These are phyloP conservation scores for Colletotrichum shisoi DNA, from an alignment of 2,329 filamentous ascomycete species.

Conservation along the genomic window DNA sequence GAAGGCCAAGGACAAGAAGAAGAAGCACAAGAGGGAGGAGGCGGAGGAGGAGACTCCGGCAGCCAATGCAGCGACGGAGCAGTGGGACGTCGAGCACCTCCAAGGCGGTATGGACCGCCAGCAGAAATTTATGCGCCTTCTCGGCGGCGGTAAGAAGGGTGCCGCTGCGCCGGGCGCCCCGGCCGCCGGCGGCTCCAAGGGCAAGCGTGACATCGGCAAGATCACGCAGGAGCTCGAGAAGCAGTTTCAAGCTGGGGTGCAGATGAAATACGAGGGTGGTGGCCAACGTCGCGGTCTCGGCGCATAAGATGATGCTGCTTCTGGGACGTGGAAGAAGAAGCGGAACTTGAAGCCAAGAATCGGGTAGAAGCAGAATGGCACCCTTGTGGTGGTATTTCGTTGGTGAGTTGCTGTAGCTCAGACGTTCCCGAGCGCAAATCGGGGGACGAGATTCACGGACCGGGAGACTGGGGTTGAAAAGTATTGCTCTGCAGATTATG, in stretches of 20 bases:
- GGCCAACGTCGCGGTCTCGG: slow-evolving; percentile 62
- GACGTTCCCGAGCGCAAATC: slow-evolving; percentile 22
- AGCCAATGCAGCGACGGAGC: slow-evolving; percentile 47
- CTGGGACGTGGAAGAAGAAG: not conserved
- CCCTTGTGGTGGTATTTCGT: slow-evolving; percentile 23
- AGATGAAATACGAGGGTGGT: slow-evolving; percentile 62
- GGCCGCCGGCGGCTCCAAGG: slow-evolving; percentile 37
- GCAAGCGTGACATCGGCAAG: slow-evolving; percentile 47
- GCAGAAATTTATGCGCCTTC: slow-evolving; percentile 64
- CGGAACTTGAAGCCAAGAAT: not conserved
- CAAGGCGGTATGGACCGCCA: slow-evolving; percentile 61
- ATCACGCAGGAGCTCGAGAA: slow-evolving; percentile 63
- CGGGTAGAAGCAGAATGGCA: not conserved
- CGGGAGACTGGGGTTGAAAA: slow-evolving; percentile 6
- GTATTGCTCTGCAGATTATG: slow-evolving; percentile 24
- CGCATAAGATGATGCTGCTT: slow-evolving; percentile 48
- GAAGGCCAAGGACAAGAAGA: slow-evolving; percentile 43
- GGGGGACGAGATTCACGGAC: not conserved
- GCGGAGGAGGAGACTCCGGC: slow-evolving; percentile 40
- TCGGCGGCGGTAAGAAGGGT: slow-evolving; percentile 61
- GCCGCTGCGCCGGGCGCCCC: slow-evolving; percentile 41
- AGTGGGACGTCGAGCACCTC: slow-evolving; percentile 63
- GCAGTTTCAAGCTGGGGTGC: slow-evolving; percentile 65
- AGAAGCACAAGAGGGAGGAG: slow-evolving; percentile 42
- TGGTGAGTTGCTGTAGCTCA: slow-evolving; percentile 11